These are phyloP conservation scores for Coemansia sp. DNA, from an alignment of 192 early-diverging fungal species.

Conservation along the genomic window DNA sequence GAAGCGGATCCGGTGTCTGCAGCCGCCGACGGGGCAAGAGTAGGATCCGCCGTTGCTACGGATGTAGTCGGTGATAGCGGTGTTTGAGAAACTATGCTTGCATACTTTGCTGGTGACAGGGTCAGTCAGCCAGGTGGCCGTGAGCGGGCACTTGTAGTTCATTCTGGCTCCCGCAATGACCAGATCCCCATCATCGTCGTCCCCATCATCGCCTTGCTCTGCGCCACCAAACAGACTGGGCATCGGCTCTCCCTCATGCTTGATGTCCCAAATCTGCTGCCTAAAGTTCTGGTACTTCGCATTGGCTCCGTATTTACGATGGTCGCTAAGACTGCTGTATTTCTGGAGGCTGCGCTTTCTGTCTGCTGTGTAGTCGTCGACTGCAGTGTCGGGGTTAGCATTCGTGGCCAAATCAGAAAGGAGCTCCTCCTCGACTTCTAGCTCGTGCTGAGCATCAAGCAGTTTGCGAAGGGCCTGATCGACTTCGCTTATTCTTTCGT, in stretches of 20 bases:
- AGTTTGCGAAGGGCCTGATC: conserved; percentile 32
- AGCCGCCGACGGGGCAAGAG: conserved; percentile 48
- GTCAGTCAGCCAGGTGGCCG: conserved; percentile 56
- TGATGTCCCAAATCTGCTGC: conserved; percentile 43
- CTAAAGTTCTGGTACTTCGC: conserved; percentile 32
- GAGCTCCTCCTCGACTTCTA: conserved; percentile 23
- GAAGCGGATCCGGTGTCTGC: conserved; percentile 27
- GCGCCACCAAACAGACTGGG: conserved; percentile 22
- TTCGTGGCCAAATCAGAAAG: conserved; percentile 12
- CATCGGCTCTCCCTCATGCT: conserved; percentile 44
- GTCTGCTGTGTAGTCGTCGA: conserved; percentile 9
- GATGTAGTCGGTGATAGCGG: conserved; percentile 41
- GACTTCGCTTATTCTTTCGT: conserved; percentile 7
- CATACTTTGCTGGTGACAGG: conserved; percentile 60
- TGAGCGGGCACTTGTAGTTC: conserved; percentile 58
- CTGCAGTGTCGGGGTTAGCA: conserved; percentile 8
- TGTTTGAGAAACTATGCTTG: conserved; percentile 59
- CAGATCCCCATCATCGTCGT: conserved; percentile 38
- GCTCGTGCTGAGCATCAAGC: conserved; percentile 27
- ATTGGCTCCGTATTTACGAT: conserved; percentile 22
- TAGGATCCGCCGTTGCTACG: conserved; percentile 17
- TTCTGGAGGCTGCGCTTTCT: conserved; percentile 6
- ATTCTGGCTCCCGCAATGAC: conserved; percentile 28
- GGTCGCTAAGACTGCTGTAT: conserved; percentile 21
- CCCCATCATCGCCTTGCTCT: background rate